Conservation (phyloP, 805 yeast species). For the Candida adriatica region DNA sequence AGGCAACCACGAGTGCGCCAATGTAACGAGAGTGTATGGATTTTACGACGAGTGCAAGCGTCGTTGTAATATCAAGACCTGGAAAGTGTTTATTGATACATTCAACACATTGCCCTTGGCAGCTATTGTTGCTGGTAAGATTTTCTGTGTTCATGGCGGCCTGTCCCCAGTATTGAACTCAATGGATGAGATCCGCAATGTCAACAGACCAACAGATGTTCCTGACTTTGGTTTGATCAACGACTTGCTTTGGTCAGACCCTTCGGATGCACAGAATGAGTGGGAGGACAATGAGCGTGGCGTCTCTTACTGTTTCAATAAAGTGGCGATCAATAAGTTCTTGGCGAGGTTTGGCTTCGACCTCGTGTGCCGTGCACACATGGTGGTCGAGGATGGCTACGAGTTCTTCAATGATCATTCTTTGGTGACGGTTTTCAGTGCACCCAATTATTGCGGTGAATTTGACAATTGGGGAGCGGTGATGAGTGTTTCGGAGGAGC, state of each 20-base stretch:
- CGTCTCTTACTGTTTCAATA: conserved; percentile 91
- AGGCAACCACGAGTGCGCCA: conserved; percentile 94
- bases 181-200: conserved; percentile 71
- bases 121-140: conserved; percentile 84
- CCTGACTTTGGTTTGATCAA: conserved; percentile 99
- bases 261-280: conserved; percentile 60
- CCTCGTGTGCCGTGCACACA: conserved; percentile 92
- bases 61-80: conserved; percentile 84
- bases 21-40: conserved; percentile 92
- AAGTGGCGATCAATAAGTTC: conserved; percentile 71
- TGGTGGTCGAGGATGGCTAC: conserved; percentile 95
- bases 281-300: conserved; percentile 96
- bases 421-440: conserved; percentile 94
- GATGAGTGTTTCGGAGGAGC: conserved; percentile 91
- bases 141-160: conserved; percentile 96
- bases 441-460: conserved; percentile 85
- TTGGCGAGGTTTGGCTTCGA: conserved; percentile 67
- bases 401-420: conserved; percentile 84
- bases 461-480: conserved; percentile 94
- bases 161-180: conserved; percentile 74
- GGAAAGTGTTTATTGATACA: conserved; percentile 93
- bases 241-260: conserved; percentile 91
- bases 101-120: conserved; percentile 90
- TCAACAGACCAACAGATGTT: conserved; percentile 92
- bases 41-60: conserved; percentile 92